These are phyloP conservation scores for Fibroporia radiculosa DNA, from an alignment of 768 basidiomycete species.

Conservation along the genomic window DNA sequence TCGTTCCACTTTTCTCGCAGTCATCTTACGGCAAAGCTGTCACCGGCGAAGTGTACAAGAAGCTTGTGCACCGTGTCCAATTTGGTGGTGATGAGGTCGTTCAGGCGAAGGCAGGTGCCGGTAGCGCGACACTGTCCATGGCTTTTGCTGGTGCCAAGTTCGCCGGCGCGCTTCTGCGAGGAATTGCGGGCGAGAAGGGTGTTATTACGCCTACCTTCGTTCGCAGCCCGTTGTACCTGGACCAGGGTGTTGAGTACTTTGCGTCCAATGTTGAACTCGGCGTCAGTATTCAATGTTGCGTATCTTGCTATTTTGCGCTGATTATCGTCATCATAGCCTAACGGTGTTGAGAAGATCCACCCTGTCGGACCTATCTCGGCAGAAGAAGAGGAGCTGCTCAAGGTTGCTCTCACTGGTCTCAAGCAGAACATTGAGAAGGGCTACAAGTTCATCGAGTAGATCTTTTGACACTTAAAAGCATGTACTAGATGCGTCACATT, in stretches of 20 bases:
- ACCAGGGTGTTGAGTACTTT: conserved; percentile 91
- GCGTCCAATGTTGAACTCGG: conserved; percentile 92
- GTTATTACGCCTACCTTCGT: conserved; percentile 80
- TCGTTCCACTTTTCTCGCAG: conserved; percentile 93
- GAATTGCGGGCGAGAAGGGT: conserved; percentile 58
- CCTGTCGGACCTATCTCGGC: conserved; percentile 71
- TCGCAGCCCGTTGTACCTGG: conserved; percentile 77
- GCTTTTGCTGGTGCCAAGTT: conserved; percentile 73
- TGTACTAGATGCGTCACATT: conserved; percentile 5
- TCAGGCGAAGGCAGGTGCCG: conserved; percentile 90
- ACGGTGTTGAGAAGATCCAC: conserved; percentile 92
- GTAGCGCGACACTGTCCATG: conserved; percentile 72
- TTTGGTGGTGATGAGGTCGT: conserved; percentile 99
- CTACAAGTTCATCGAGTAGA: conserved; percentile 53
- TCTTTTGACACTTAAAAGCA: conserved; percentile 12
- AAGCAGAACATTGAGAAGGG: conserved; percentile 99
- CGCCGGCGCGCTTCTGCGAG: conserved; percentile 51
- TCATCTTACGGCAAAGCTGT: conserved; percentile 60
- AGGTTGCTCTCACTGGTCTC: conserved; percentile 83
- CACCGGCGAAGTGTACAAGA: conserved; percentile 63
- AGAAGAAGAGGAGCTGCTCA: conserved; percentile 81
- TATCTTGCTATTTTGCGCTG: not conserved
- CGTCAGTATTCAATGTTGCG: conserved; percentile 37
- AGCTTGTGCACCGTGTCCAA: conserved; percentile 90
- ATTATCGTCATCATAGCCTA: conserved; percentile 33